phyloP scores from a whole-genome alignment of 164 flowering plant genomes.

The Nymphaea thermarum region DNA sequence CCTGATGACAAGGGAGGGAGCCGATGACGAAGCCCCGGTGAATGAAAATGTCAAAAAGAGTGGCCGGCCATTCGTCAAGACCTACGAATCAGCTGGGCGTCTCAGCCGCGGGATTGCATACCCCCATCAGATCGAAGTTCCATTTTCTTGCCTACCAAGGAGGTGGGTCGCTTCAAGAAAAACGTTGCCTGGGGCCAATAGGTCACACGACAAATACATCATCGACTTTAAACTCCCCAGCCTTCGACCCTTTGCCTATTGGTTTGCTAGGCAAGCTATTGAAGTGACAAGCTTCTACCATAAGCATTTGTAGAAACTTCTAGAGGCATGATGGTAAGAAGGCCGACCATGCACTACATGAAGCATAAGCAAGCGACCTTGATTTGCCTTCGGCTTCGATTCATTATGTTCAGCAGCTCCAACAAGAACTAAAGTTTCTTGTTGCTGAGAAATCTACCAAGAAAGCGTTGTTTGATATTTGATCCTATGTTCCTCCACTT shows the following conservation, averaged over 20 bases:
- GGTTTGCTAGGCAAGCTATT: slow-evolving; percentile 9
- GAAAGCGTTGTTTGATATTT: no score
- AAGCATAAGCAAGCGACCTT: neutral
- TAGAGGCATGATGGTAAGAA: slow-evolving; percentile 2
- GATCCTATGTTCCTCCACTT: no score
- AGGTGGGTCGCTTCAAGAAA: slow-evolving; percentile 3
- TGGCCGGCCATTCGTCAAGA: no score
- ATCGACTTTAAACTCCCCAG: slow-evolving; percentile 6
- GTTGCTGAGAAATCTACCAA: no score
- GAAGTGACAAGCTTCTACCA: slow-evolving; percentile 4
- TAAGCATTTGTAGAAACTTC: slow-evolving; percentile 4
- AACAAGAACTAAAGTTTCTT: neutral
- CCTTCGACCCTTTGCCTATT: slow-evolving; percentile 8
- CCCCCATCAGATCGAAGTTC: no score
- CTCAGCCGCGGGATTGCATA: no score
- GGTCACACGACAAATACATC: slow-evolving; percentile 1
- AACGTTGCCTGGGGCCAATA: neutral
- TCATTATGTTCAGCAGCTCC: slow-evolving; percentile 1
- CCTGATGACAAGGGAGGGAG: no score
- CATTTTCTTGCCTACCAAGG: no score
- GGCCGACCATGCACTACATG: slow-evolving; percentile 1
- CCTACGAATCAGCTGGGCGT: no score
- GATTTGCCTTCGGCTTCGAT: slow-evolving; percentile 1
- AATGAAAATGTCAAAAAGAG: no score
- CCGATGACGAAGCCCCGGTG: no score